A percentile compares a stretch with the other conserved stretches of the same genome.
phyloP scores from a whole-genome alignment of 305 asterid species.

The Fraxinus xanthoxyloides region DNA sequence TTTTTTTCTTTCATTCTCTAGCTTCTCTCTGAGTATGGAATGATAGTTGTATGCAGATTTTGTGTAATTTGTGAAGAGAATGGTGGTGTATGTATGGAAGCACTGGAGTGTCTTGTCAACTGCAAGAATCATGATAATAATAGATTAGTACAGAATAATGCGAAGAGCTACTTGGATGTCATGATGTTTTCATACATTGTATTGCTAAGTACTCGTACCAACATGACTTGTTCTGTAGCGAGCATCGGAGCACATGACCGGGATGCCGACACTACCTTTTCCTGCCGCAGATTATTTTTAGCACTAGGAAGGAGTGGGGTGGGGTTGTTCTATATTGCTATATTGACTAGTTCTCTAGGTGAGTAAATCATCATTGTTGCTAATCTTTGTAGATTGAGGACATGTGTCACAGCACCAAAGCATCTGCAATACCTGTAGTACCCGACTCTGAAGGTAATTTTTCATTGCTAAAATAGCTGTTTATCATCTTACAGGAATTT shows the following conservation, averaged over 20 bases:
- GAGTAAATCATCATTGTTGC: constrained; percentile 21
- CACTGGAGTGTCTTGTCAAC: constrained; percentile 14
- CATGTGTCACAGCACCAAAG: constrained; percentile 77
- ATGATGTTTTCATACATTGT: constrained; percentile 10
- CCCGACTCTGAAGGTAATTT: constrained; percentile 92
- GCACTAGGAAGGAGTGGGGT: constrained; percentile 4
- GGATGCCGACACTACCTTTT: background rate
- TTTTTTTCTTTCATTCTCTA: constrained; percentile 15
- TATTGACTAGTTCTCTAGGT: constrained; percentile 7
- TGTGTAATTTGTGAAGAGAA: constrained; percentile 2
- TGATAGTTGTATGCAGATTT: background rate
- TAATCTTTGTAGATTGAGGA: constrained; percentile 71
- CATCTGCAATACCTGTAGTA: constrained; percentile 88
- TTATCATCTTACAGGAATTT: constrained; percentile 4
- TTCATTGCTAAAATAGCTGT: constrained; percentile 16
- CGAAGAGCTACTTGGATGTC: constrained; percentile 3
- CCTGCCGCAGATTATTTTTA: background rate
- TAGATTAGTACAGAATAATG: constrained; percentile 9
- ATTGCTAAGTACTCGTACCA: background rate
- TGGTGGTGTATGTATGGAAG: constrained; percentile 7
- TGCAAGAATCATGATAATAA: constrained; percentile 1
- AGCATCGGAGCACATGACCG: background rate
- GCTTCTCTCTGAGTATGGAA: constrained; percentile 14
- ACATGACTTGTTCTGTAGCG: background rate
- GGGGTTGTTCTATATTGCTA: background rate